These are phyloP conservation scores for Quercus dentata DNA, from an alignment of 306 rosid species.

Conservation along the genomic window DNA sequence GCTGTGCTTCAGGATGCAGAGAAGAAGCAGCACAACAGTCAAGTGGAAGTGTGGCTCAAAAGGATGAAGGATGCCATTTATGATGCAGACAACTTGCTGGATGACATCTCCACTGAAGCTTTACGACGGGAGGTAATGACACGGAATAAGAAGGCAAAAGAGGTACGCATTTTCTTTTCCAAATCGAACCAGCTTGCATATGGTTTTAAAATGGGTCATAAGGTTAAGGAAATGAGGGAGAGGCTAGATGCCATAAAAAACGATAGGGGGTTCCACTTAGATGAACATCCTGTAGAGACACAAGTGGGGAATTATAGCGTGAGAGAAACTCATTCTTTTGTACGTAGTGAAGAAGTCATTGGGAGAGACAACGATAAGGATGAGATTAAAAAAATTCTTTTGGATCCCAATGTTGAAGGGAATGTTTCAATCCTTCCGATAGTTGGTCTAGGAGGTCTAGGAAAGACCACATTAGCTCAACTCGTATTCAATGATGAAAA, in stretches of 20 bases:
- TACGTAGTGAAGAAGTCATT: neutral
- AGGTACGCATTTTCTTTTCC: neutral
- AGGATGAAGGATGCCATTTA: neutral
- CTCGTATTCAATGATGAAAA: no score
- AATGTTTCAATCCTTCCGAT: neutral
- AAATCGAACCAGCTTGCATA: no score
- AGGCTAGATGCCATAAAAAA: rapidly evolving
- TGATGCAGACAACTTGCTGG: neutral
- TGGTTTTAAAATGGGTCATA: neutral
- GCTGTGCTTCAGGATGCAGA: neutral
- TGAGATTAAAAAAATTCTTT: neutral
- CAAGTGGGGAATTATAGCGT: rapidly evolving
- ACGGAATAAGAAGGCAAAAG: neutral
- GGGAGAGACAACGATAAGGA: constrained; percentile 11
- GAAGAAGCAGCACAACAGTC: neutral
- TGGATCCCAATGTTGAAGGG: neutral
- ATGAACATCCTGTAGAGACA: neutral
- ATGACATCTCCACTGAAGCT: neutral
- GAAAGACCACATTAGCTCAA: neutral
- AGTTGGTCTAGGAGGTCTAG: constrained; percentile 5
- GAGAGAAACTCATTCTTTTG: neutral
- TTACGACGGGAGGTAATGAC: neutral
- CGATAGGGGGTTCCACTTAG: neutral
- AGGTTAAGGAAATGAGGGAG: neutral
- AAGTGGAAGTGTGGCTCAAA: rapidly evolving